Evolutionary conservation across 1,139 yeast species (phyloP).

Genomic region (Pichia sp.): DNA sequence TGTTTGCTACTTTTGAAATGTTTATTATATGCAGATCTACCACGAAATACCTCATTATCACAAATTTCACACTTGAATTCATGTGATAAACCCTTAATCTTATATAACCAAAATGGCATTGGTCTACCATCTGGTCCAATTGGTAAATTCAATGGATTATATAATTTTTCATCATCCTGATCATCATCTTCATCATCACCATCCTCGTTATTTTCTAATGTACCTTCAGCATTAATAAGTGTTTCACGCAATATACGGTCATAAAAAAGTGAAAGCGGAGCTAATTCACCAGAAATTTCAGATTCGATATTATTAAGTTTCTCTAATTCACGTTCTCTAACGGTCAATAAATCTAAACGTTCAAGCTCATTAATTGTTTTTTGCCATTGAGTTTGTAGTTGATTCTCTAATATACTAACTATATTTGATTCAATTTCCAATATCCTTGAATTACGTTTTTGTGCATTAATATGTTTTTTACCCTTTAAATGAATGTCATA

Average conservation of each 20-base stretch:
- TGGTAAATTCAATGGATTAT: slow-evolving; percentile 57
- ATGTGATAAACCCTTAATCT: slow-evolving; percentile 76
- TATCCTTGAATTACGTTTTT: slow-evolving; percentile 9
- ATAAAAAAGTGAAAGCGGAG: slow-evolving; percentile 15
- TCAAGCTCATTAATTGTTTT: slow-evolving; percentile 59
- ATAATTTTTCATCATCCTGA: slow-evolving; percentile 22
- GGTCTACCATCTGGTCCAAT: slow-evolving; percentile 87
- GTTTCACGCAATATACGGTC: slow-evolving; percentile 5
- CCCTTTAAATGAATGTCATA: slow-evolving; percentile 67
- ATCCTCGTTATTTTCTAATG: slow-evolving; percentile 12
- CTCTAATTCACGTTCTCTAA: slow-evolving; percentile 62
- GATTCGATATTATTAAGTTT: slow-evolving; percentile 34
- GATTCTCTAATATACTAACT: slow-evolving; percentile 28
- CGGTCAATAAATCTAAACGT: slow-evolving; percentile 65
- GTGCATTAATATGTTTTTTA: slow-evolving; percentile 58
- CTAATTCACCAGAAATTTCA: slow-evolving; percentile 13
- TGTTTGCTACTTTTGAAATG: slow-evolving; percentile 74
- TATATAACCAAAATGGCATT: slow-evolving; percentile 89
- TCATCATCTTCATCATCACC: slow-evolving; percentile 20
- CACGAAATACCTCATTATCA: slow-evolving; percentile 68
- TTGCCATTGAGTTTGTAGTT: slow-evolving; percentile 35
- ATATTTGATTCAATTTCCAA: slow-evolving; percentile 34
- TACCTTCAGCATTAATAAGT: slow-evolving; percentile 10
- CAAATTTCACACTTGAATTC: slow-evolving; percentile 81
- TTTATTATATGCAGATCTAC: slow-evolving; percentile 61